phyloP scores from a whole-genome alignment of 179 eudicot genomes.

The Silene vulgaris region DNA sequence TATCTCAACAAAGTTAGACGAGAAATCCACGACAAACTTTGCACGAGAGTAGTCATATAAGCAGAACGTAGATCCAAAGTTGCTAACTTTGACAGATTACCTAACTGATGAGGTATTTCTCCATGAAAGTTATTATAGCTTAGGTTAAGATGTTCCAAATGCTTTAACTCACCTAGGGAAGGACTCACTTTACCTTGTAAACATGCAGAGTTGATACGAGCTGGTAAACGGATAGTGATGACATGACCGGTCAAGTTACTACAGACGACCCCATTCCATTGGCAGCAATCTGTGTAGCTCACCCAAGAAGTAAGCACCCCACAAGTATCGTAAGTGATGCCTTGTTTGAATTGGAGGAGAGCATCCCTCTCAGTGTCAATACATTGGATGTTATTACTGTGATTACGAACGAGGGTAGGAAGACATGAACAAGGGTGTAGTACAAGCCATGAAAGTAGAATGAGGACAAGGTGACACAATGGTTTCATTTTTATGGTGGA shows the following conservation, averaged over 20 bases:
- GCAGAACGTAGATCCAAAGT: constrained; percentile 23
- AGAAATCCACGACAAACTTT: constrained; percentile 31
- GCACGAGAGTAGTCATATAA: neutral
- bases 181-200: constrained; percentile 26
- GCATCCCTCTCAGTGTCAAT: constrained; percentile 21
- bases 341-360: constrained; percentile 20
- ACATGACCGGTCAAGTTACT: constrained; percentile 19
- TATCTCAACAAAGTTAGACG: constrained; percentile 19
- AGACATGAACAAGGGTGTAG: neutral
- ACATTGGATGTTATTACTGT: constrained; percentile 1
- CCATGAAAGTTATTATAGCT: constrained; percentile 16
- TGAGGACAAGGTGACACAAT: too few species aligned
- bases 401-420: too few species aligned
- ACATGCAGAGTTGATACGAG: too few species aligned
- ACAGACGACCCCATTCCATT: constrained; percentile 24
- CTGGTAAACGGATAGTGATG: too few species aligned
- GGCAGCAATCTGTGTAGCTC: constrained; percentile 20
- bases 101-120: constrained; percentile 19
- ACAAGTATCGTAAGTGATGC: constrained; percentile 6
- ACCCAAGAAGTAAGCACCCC: constrained; percentile 22
- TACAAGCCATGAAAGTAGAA: neutral
- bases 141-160: constrained; percentile 27
- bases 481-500: too few species aligned
- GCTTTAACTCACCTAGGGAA: constrained; percentile 24
- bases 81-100: constrained; percentile 19